Base-by-base conservation (phyloP, 139 green algal species). In the Desmodesmus armatus region DNA sequence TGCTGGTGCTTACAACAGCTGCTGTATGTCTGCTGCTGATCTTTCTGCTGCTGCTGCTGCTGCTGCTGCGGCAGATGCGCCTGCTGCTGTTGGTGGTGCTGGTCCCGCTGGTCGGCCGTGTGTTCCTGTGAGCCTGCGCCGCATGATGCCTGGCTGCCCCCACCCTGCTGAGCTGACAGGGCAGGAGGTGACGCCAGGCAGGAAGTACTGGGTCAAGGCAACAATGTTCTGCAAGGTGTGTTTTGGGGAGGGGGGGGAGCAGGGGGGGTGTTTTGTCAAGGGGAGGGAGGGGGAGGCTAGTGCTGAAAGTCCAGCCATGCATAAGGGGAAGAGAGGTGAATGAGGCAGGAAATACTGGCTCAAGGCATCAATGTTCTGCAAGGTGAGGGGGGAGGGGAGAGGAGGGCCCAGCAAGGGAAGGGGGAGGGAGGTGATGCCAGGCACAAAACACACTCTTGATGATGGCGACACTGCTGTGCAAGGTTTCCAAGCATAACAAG, bases 151-250 rank as follows among this genome's bases (percentile, higher is more conserved):
- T n/a, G n/a, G n/a, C n/a, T n/a, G n/a, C n/a, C n/a, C n/a, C n/a
- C n/a, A n/a, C n/a, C n/a, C n/a, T 65, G 29, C 49, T 7, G 21
- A 60, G 47, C 47, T 47, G 73, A 19, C 31, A 80, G 47, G 17
- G 73, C 29, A 41, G 6, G 25, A 60, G 47, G 47, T 80, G 44
- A 53, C 33, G 31, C 73, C 73, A 4, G 73, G 73, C 6, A 3
- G 33, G 19, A 80, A 43, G 73, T 80, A 80, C 35, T 67, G 31
- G 47, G 37, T 80, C 5, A 31, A 29, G 6, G 73, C 49, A 9
- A 55, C 5, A 21, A 3, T 80, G 5, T 23, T n/a, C 31, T 66
- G 49, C 73, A 65, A 67, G 21, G 73, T 80, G 47, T 47, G 73
- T 41, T 55, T 69, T n/a, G n/a, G n/a, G 25, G n/a, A 75, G 29